A percentile compares a stretch with the other conserved stretches of the same genome.
These are phyloP conservation scores for Colletotrichum karsti DNA, from an alignment of 2,329 filamentous ascomycete genomes.

Conservation along the genomic window DNA sequence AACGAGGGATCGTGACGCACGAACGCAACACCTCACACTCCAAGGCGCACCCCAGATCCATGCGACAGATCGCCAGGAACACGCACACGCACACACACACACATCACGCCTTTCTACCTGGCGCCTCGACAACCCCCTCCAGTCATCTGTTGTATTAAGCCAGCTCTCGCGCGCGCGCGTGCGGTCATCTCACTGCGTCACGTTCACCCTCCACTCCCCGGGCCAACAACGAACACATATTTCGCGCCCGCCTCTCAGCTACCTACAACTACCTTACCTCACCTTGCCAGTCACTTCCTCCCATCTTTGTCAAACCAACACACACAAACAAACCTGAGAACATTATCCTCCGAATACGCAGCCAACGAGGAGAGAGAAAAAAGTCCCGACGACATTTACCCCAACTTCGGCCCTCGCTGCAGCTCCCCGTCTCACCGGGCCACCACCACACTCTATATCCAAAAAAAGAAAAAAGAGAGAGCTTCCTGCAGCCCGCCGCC, in stretches of 20 bases:
- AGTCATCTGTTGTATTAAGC: no score
- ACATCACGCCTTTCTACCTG: background rate
- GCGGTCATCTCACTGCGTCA: no score
- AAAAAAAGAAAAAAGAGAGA: slow-evolving; percentile 22
- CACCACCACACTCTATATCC: background rate
- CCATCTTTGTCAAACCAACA: no score
- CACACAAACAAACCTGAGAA: background rate
- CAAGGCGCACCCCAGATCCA: background rate
- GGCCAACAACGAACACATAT: no score
- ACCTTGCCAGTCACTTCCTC: no score
- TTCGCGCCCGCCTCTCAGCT: background rate
- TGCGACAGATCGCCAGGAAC: slow-evolving; percentile 19
- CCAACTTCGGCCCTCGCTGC: slow-evolving; percentile 1
- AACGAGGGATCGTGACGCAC: slow-evolving; percentile 20
- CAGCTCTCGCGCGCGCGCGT: no score
- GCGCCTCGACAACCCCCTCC: background rate
- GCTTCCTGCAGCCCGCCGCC: slow-evolving; percentile 14
- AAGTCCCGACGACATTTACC: slow-evolving; percentile 1
- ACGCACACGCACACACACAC: background rate
- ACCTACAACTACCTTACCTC: background rate
- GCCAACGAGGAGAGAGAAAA: background rate
- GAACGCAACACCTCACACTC: no score
- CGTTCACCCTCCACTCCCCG: no score
- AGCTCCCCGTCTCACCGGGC: slow-evolving; percentile 15
- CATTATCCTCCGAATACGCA: background rate